Base-by-base conservation (phyloP, 1,139 yeast genomes). In the Saccharomycopsis hybrid region DNA sequence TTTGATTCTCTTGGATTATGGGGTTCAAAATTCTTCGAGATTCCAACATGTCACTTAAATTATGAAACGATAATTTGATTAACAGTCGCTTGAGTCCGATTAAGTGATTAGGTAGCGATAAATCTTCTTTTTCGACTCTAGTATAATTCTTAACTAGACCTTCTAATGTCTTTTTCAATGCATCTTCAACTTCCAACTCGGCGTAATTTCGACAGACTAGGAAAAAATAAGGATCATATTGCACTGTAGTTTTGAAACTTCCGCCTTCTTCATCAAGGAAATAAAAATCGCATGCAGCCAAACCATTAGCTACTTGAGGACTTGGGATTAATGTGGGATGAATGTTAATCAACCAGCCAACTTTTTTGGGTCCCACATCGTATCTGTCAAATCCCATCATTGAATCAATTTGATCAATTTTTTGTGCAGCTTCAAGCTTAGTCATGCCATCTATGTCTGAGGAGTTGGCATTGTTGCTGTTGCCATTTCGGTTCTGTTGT, bases 201-300 rank as follows among this genome's bases (percentile, higher is more conserved):
- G 73, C 73, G 0, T 80, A 84, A 2, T 78, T 77, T 35, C 77
- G 70, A 55, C 89, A 80, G 5, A 80, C 74, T n/a, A 94, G 68
- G 50, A 84, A 77, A 62, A 94, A 86, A 64, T 94, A 94, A 0
- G 99, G 98, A 61, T 88, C 92, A 62, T 78, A 87, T 54, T 78
- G 83, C 24, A 86, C 67, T 0, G 96, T 85, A 2, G 90, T 82
- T 63, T 90, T 92, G 71, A 94, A 94, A 38, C 87, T 80, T 2
- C 97, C 98, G 43, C 99, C 99, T 66, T 90, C 97, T 60, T 88
- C 96, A 63, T 92, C 97, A n/a, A 94, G 68, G 59, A 94, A 94
- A 64, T 94, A 94, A 65, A 85, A 89, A 61, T 92, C 97, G 3
- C 92, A 97, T 3, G 92, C 98, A 0, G 97, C 78, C 46, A 78